phyloP scores from a whole-genome alignment of 495 filamentous ascomycete genomes.

The Gamarada debralockiae region DNA sequence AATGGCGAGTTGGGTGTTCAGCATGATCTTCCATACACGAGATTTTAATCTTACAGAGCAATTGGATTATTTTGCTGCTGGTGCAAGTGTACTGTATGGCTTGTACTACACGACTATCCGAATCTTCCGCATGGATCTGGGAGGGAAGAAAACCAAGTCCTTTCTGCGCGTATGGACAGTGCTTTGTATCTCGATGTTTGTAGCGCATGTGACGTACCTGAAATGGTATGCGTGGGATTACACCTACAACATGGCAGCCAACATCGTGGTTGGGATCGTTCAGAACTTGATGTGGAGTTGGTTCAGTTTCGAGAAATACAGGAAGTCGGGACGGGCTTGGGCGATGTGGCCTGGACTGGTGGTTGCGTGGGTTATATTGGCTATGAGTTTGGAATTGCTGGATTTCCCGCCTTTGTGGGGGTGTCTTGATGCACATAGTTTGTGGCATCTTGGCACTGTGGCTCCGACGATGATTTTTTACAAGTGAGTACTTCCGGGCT shows the following conservation, averaged over 20 bases:
- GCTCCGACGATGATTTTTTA: slow-evolving; percentile 90
- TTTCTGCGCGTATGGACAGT: slow-evolving; percentile 70
- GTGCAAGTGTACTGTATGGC: slow-evolving; percentile 86
- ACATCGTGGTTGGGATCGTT: slow-evolving; percentile 75
- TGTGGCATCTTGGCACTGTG: slow-evolving; percentile 96
- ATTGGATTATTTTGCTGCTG: slow-evolving; percentile 93
- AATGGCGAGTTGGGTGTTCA: slow-evolving; percentile 79
- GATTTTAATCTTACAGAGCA: slow-evolving; percentile 87
- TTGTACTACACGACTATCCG: slow-evolving; percentile 79
- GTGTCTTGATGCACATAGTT: slow-evolving; percentile 85
- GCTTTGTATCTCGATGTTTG: slow-evolving; percentile 67
- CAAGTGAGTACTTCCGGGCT: slow-evolving; percentile 58
- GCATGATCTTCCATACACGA: slow-evolving; percentile 83
- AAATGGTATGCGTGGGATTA: slow-evolving; percentile 89
- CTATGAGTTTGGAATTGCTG: slow-evolving; percentile 92
- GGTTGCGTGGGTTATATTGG: slow-evolving; percentile 86
- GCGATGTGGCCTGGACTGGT: slow-evolving; percentile 88
- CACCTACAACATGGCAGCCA: slow-evolving; percentile 95
- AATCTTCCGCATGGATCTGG: slow-evolving; percentile 74
- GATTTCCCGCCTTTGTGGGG: slow-evolving; percentile 88
- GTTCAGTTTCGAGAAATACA: slow-evolving; percentile 75
- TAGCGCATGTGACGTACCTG: slow-evolving; percentile 77
- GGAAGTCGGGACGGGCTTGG: slow-evolving; percentile 66
- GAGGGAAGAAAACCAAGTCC: slow-evolving; percentile 49
- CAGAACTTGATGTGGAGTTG: slow-evolving; percentile 83